Base-by-base conservation (phyloP, 75 land plant species). In the Adiantum capillusveneris region DNA sequence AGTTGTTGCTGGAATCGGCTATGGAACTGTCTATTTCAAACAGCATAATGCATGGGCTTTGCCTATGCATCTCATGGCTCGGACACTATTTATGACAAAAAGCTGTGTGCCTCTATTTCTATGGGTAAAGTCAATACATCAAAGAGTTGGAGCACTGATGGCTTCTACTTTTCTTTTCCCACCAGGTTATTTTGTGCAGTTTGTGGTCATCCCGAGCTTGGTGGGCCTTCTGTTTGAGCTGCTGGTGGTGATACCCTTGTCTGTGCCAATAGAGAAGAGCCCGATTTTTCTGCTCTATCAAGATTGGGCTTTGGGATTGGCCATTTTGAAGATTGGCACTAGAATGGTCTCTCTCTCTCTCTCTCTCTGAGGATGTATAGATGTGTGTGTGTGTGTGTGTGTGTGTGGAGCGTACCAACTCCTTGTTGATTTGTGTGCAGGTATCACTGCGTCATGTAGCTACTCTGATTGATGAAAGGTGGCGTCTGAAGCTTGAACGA, bases 231-330 rank as follows among this genome's bases (percentile, higher is more conserved):
- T 88, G 6, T 92, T 92, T 68, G 94, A 92, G 76, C 77, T 92
- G 42, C 57, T 92, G 67, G 82, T 88, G 37, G 87, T 92, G 57
- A 96, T 92, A 3, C 97, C 97, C 14, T 71, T 92, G 81, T 76
- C 96, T 19, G 97, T 92, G 2, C 95, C 97, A 41, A 77, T 88
- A 39, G 95, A 92, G 79, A 90, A 92, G 59, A 92, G 97, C 62
- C 97, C 97, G 24, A 90, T 92, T 51, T 92, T 92, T 57, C 80
- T 92, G 42, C 73, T 92, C 31, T 92, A 92, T 65, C 97, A 87
- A 64, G 94, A 84, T 54, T 92, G 97, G 94, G 97, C 94, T 9
- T 70, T 92, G 48, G 89, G 97, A 19, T 80, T 92, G 0, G 77
- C 85, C 22, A 84, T 92, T 58, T 75, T 88, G 2, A 88, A 92